These are phyloP conservation scores for Trichoderma oligosporum DNA, from an alignment of 2,329 filamentous ascomycete genomes.

Conservation along the genomic window DNA sequence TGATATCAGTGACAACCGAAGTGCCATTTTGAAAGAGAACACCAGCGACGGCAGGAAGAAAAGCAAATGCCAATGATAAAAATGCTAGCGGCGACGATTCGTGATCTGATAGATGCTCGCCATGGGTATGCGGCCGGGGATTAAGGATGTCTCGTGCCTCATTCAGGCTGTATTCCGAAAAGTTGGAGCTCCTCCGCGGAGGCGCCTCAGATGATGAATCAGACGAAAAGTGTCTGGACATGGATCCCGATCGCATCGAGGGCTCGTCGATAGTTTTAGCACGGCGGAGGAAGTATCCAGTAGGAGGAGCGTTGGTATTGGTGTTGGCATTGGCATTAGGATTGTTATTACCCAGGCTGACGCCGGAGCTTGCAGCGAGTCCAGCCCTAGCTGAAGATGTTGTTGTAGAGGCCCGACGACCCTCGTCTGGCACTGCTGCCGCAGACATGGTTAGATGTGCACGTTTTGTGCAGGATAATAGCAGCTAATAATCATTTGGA, in stretches of 20 bases:
- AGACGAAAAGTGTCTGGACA: conserved; percentile 24
- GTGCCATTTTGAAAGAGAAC: conserved; percentile 81
- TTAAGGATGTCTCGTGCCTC: conserved; percentile 68
- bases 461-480: conserved; percentile 9
- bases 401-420: conserved; percentile 17
- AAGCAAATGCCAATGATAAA: conserved; percentile 75
- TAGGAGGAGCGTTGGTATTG: conserved; percentile 9
- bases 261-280: conserved; percentile 40
- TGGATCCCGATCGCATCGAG: conserved; percentile 23
- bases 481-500: conserved; percentile 5
- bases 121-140: conserved; percentile 36
- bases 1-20: conserved; percentile 77
- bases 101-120: conserved; percentile 38
- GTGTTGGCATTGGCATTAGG: neutral
- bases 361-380: conserved; percentile 16
- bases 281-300: conserved; percentile 41
- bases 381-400: conserved; percentile 4
- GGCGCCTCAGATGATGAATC: conserved; percentile 30
- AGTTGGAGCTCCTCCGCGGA: conserved; percentile 68
- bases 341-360: conserved; percentile 4
- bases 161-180: conserved; percentile 70
- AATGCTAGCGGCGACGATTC: conserved; percentile 71
- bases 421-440: conserved; percentile 23
- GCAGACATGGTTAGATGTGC: conserved; percentile 11
- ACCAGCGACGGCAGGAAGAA: conserved; percentile 82